These are phyloP conservation scores for Malbranchea zuffiana DNA, from an alignment of 2,329 filamentous ascomycete species.

Conservation along the genomic window DNA sequence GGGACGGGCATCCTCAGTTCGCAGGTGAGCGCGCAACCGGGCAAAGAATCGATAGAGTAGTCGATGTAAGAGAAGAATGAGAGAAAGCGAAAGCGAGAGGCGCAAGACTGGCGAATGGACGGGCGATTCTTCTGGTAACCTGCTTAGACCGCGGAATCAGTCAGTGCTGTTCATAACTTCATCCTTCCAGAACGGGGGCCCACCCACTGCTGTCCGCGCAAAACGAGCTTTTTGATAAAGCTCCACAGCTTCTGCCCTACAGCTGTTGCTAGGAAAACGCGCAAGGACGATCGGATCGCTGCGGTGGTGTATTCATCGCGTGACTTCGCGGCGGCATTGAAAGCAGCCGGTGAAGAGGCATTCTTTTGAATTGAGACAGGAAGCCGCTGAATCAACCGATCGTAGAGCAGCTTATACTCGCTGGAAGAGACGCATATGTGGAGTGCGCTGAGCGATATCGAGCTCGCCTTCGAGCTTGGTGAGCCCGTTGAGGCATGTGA, in stretches of 20 bases:
- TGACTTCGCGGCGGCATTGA: slow-evolving; percentile 41
- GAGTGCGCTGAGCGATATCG: slow-evolving; percentile 57
- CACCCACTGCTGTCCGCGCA: too few species aligned
- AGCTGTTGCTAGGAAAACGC: slow-evolving; percentile 57
- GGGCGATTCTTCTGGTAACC: too few species aligned
- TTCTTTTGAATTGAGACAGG: slow-evolving; percentile 45
- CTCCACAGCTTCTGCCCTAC: slow-evolving; percentile 41
- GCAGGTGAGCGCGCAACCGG: slow-evolving; percentile 64
- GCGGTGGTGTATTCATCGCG: slow-evolving; percentile 58
- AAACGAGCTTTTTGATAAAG: slow-evolving; percentile 4
- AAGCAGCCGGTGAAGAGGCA: slow-evolving; percentile 40
- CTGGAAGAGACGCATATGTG: slow-evolving; percentile 73
- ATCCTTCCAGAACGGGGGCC: too few species aligned
- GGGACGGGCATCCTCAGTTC: slow-evolving; percentile 65
- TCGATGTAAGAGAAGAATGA: slow-evolving; percentile 78
- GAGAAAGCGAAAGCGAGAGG: slow-evolving; percentile 69
- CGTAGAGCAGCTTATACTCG: slow-evolving; percentile 77
- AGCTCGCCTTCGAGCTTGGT: not conserved
- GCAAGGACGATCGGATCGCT: slow-evolving; percentile 58
- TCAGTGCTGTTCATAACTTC: slow-evolving; percentile 9
- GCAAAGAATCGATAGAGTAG: slow-evolving; percentile 83
- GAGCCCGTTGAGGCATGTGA: slow-evolving; percentile 5
- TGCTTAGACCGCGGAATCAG: too few species aligned
- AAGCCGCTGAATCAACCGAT: slow-evolving; percentile 67
- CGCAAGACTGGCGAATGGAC: slow-evolving; percentile 58